These are phyloP conservation scores for Grosmannia penicillata DNA, from an alignment of 2,329 filamentous ascomycete genomes.

Conservation along the genomic window DNA sequence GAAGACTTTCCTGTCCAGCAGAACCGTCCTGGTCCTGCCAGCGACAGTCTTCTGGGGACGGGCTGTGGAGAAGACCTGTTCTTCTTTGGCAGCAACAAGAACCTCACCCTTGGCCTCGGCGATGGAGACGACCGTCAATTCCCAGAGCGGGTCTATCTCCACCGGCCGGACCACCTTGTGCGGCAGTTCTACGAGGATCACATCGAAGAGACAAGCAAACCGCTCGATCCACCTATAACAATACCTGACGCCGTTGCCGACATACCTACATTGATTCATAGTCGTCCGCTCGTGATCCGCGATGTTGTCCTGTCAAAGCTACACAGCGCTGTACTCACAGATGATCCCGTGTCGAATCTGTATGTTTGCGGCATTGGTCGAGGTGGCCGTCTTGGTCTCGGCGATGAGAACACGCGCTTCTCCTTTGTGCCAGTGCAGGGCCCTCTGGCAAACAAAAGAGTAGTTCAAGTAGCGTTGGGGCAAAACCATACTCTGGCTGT, in stretches of 20 bases:
- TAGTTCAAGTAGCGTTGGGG: slow-evolving; percentile 68
- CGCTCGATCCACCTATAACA: background rate
- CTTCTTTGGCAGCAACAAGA: slow-evolving; percentile 93
- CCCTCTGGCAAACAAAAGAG: slow-evolving; percentile 58
- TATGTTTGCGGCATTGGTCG: slow-evolving; percentile 88
- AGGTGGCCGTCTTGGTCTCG: slow-evolving; percentile 75
- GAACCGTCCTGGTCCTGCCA: background rate
- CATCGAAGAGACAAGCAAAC: slow-evolving; percentile 25
- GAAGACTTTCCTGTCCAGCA: slow-evolving; percentile 1
- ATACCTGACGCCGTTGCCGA: slow-evolving; percentile 24
- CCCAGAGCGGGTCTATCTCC: slow-evolving; percentile 67
- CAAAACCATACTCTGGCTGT: slow-evolving; percentile 85
- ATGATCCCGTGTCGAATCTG: slow-evolving; percentile 76
- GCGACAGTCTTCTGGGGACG: too few species aligned
- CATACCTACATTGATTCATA: slow-evolving; percentile 59
- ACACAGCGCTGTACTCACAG: slow-evolving; percentile 77
- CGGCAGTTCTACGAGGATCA: slow-evolving; percentile 59
- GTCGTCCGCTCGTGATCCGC: slow-evolving; percentile 58
- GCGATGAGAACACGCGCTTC: slow-evolving; percentile 81
- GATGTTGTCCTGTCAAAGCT: slow-evolving; percentile 83
- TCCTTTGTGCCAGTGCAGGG: slow-evolving; percentile 70
- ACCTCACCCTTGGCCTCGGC: slow-evolving; percentile 82
- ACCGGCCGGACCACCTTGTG: slow-evolving; percentile 64
- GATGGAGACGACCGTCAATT: slow-evolving; percentile 91
- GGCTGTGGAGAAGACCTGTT: slow-evolving; percentile 87